These are phyloP conservation scores for Aspergillus sp. DNA, from an alignment of 2,329 filamentous ascomycete species.

Conservation along the genomic window DNA sequence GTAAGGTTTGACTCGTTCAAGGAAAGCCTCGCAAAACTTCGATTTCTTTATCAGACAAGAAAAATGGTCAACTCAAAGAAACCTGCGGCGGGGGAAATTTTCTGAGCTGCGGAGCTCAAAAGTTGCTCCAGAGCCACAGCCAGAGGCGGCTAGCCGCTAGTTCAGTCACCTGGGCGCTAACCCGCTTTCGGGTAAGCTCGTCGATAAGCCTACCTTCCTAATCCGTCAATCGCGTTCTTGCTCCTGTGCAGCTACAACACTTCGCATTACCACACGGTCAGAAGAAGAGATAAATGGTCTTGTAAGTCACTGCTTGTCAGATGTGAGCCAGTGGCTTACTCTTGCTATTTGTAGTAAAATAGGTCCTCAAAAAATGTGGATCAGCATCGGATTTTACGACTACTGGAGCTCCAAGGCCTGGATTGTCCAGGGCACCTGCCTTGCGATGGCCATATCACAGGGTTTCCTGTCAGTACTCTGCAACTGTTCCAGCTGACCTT, in stretches of 20 bases:
- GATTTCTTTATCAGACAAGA: not conserved
- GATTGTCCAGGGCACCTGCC: constrained; percentile 12
- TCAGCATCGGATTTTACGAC: not conserved
- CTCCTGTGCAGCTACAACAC: not conserved
- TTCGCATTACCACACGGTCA: not conserved
- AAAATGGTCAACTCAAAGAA: not conserved
- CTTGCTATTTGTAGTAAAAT: not conserved
- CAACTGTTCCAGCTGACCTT: not conserved
- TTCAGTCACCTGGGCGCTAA: constrained; percentile 8
- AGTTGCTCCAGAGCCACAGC: constrained; percentile 15
- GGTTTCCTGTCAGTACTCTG: not conserved
- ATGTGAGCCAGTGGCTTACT: not conserved
- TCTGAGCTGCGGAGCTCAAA: constrained; percentile 26
- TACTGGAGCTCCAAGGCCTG: not conserved
- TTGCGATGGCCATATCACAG: not conserved
- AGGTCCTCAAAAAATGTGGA: not conserved
- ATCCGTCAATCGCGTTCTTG: not conserved
- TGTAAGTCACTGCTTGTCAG: not conserved
- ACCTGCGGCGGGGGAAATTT: constrained; percentile 27
- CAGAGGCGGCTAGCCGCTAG: constrained; percentile 15
- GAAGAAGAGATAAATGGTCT: not conserved
- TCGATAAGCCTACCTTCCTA: not conserved
- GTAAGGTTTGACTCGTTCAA: not conserved
- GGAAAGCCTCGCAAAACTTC: not conserved
- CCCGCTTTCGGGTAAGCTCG: not conserved